Evolutionary conservation across 2,329 filamentous ascomycete species (phyloP), one percentile per base, ranked within the genome.

Genomic region (Hortaea werneckii): DNA sequence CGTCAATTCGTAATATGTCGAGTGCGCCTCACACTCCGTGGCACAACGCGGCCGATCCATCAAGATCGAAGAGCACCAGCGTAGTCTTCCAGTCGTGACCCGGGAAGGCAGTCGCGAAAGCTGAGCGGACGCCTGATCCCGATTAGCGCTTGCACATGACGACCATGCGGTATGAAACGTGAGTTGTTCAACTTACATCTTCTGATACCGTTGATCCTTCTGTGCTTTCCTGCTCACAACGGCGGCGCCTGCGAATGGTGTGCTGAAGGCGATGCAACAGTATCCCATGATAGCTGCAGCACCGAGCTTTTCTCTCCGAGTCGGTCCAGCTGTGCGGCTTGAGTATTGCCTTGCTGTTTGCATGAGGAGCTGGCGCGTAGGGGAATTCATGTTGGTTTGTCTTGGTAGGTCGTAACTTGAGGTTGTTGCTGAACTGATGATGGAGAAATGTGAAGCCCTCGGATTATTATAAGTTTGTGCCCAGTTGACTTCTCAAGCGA

Each of bases 381-480:
- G 54, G 27, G 85, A 66, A 0, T 83, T 78, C 58, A 90, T 87
- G 45, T 75, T 42, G 2, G 42, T 7, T 8, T 9, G 20, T 20
- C 20, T 20, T 20, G 20, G 20, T 20, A 20, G 20, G 20, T 20
- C 20, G 20, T 20, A 20, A 20, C 20, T 20, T 20, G 20, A 20
- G 20, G 20, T 20, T 20, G 20, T 20, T 20, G 20, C 2, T 2
- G 20, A 4, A 20, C 20, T 20, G 20, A 4, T 20, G 4, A 20
- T 4, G 20, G 4, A 20, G 20, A 20, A 20, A 4, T 20, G 20
- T 20, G 20, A 20, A 20, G 20, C 20, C 20, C 20, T 20, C 20
- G 4, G 20, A 20, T 4, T 20, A 20, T 20, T 20, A 20, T 20
- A 20, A 20, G 2, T 20, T 20, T 20, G 20, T 20, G 20, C 4